Percentiles rank a stretch among this genome's conserved stretches.
phyloP scores from a whole-genome alignment of 352 stramenopile genomes.

The Globisporangium carolinianum region DNA sequence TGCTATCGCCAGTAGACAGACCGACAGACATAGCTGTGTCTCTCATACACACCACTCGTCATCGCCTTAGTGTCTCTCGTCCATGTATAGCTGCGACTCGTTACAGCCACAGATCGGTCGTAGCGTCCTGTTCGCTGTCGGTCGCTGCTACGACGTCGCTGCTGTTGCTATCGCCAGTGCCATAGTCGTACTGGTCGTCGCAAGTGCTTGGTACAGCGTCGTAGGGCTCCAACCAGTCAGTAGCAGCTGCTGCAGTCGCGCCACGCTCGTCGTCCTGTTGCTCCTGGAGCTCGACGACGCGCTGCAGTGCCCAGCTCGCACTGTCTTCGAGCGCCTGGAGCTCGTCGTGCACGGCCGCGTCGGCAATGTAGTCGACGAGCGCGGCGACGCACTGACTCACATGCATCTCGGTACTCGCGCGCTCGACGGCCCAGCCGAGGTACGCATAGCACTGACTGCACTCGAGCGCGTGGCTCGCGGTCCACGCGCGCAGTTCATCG shows the following conservation, averaged over 20 bases:
- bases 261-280: background rate
- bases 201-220: background rate
- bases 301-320: background rate
- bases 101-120: background rate
- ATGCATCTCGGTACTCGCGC: slow-evolving; percentile 17
- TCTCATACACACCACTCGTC: background rate
- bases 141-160: background rate
- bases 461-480: slow-evolving; percentile 30
- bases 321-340: slow-evolving; percentile 14
- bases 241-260: background rate
- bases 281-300: slow-evolving; percentile 2
- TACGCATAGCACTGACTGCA: slow-evolving; percentile 52
- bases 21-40: background rate
- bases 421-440: slow-evolving; percentile 34
- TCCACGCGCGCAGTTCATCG: slow-evolving; percentile 32
- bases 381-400: slow-evolving; percentile 21
- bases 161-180: background rate
- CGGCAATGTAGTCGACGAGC: slow-evolving; percentile 24
- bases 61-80: no score
- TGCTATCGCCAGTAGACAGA: background rate
- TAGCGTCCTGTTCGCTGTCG: background rate
- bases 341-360: slow-evolving; percentile 13
- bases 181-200: background rate
- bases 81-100: no score
- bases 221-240: background rate